phyloP scores from a whole-genome alignment of 2,329 filamentous ascomycete species.

The Pseudogymnoascus sp. region DNA sequence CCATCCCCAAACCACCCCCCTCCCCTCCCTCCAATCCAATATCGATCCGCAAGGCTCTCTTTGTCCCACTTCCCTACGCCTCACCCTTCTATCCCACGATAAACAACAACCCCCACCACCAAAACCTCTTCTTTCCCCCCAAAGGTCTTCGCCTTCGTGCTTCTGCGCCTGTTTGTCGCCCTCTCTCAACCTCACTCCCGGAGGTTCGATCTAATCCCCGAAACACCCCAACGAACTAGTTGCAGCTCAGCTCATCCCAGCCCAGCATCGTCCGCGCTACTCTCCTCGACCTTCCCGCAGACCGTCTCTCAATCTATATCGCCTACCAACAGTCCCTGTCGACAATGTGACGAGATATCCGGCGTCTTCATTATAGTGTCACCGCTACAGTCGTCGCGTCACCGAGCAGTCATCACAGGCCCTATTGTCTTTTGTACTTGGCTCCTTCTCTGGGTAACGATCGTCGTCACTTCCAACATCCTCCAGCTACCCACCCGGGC shows the following conservation, averaged over 20 bases:
- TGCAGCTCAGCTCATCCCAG: not conserved
- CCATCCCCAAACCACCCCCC: not conserved
- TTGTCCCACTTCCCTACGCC: not conserved
- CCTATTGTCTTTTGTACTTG: not conserved
- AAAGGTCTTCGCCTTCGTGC: not conserved
- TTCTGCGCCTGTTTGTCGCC: not conserved
- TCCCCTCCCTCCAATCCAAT: not conserved
- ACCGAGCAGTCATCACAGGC: not conserved
- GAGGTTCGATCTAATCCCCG: not conserved
- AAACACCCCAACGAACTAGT: not conserved
- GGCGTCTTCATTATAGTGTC: not conserved
- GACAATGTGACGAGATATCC: not conserved
- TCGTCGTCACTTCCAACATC: not conserved
- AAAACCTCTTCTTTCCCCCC: not conserved
- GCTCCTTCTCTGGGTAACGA: not conserved
- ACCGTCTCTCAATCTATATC: not conserved
- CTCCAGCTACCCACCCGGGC: not conserved
- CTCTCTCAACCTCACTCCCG: not conserved
- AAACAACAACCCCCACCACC: not conserved
- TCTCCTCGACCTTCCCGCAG: not conserved
- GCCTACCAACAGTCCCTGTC: not conserved
- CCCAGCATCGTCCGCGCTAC: not conserved
- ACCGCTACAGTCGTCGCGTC: not conserved
- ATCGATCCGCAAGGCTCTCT: not conserved
- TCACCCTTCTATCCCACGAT: not conserved